phyloP scores from a whole-genome alignment of 1,284 basidiomycete genomes.

The Albatrellus sp. region DNA sequence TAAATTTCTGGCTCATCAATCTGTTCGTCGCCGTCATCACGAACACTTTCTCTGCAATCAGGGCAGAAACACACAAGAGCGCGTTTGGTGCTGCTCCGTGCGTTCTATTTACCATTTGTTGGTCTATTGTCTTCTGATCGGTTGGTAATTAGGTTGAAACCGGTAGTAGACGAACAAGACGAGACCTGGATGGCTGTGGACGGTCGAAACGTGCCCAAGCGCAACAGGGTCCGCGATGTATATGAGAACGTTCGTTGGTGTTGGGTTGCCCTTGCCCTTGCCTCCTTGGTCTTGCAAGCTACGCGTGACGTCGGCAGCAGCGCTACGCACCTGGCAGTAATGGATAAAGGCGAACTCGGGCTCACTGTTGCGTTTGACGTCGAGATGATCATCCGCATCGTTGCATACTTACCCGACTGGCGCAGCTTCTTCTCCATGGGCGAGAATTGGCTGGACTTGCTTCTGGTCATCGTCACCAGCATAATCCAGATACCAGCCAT shows the following conservation, averaged over 20 bases:
- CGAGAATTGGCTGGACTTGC: slow-evolving; percentile 70
- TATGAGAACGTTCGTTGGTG: slow-evolving; percentile 57
- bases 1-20: slow-evolving; percentile 94
- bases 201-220: slow-evolving; percentile 26
- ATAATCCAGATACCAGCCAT: slow-evolving; percentile 85
- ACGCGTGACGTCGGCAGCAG: slow-evolving; percentile 53
- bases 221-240: slow-evolving; percentile 38
- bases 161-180: slow-evolving; percentile 35
- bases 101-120: slow-evolving; percentile 11
- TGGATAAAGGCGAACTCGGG: slow-evolving; percentile 63
- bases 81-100: slow-evolving; percentile 82
- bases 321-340: slow-evolving; percentile 29
- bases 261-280: slow-evolving; percentile 71
- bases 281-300: slow-evolving; percentile 69
- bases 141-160: slow-evolving; percentile 26
- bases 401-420: slow-evolving; percentile 75
- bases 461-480: slow-evolving; percentile 71
- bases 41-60: slow-evolving; percentile 86
- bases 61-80: slow-evolving; percentile 81
- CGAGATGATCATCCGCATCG: slow-evolving; percentile 75
- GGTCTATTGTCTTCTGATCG: slow-evolving; percentile 1
- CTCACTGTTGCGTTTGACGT: slow-evolving; percentile 82
- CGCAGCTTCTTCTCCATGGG: slow-evolving; percentile 59
- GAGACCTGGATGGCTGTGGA: slow-evolving; percentile 46
- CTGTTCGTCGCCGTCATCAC: slow-evolving; percentile 95